Evolutionary conservation across 495 filamentous ascomycete genomes (phyloP).

Genomic region (Neurospora sp.): DNA sequence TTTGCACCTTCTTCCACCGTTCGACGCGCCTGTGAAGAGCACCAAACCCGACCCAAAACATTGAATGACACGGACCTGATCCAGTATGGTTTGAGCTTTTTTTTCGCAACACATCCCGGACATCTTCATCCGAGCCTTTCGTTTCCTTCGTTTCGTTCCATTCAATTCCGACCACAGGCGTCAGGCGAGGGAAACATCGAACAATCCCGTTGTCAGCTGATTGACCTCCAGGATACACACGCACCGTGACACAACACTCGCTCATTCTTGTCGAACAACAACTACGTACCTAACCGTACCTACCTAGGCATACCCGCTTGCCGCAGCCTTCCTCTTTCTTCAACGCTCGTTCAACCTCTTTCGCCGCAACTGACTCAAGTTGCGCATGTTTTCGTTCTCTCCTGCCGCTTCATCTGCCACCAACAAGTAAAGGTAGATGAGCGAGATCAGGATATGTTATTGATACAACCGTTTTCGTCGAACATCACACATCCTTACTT

Average conservation of each 20-base stretch:
- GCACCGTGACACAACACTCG: not conserved
- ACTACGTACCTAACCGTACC: not conserved
- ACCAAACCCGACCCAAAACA: not conserved
- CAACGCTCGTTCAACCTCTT: not conserved
- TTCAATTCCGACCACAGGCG: not conserved
- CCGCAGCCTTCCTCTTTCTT: not conserved
- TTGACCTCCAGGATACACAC: not conserved
- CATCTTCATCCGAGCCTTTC: not conserved
- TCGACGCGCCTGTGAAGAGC: not conserved
- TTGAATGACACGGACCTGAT: not conserved
- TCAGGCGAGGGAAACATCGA: not conserved
- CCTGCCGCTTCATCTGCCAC: not conserved
- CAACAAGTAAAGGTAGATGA: not conserved
- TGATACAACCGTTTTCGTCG: not conserved
- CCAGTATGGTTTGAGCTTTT: not conserved
- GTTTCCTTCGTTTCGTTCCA: not conserved
- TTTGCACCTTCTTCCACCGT: not conserved
- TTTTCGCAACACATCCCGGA: not conserved
- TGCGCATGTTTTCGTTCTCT: not conserved
- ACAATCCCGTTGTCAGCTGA: not conserved
- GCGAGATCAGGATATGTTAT: not conserved
- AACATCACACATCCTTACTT: not conserved
- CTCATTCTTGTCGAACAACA: not conserved
- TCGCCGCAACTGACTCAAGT: not conserved
- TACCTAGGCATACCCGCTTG: not conserved